Conservation (phyloP, 257 asterid genomes). For the Schizonepeta tenuifolia region DNA sequence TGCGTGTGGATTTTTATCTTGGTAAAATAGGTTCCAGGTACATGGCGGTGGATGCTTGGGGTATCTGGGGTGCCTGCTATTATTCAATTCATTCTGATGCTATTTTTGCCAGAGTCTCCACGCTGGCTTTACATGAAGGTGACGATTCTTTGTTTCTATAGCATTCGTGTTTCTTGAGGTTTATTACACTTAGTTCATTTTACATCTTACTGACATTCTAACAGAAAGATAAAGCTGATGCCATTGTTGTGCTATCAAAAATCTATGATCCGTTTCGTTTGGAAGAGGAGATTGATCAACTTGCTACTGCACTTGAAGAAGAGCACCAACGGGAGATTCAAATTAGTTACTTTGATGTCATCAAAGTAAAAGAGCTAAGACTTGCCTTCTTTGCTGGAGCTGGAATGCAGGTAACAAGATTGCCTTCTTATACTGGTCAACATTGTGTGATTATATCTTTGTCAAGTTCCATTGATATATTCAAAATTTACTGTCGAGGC, state of each 20-base stretch:
- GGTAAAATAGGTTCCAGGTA: constrained; percentile 74
- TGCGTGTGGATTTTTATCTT: constrained; percentile 27
- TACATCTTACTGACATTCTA: constrained; percentile 8
- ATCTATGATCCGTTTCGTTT: constrained; percentile 79
- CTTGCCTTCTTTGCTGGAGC: constrained; percentile 95
- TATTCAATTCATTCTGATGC: constrained; percentile 75
- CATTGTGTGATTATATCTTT: not conserved
- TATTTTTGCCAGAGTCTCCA: constrained; percentile 93
- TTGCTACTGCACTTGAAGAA: constrained; percentile 77
- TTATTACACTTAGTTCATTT: not conserved
- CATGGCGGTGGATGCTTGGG: constrained; percentile 99
- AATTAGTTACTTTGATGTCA: constrained; percentile 69
- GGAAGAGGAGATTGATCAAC: constrained; percentile 85
- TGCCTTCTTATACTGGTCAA: not conserved
- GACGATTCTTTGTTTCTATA: constrained; percentile 19
- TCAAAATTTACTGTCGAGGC: not conserved
- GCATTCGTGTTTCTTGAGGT: constrained; percentile 14
- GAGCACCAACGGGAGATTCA: constrained; percentile 55
- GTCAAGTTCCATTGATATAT: not conserved
- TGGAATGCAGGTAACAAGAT: constrained; percentile 77
- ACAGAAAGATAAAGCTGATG: constrained; percentile 84
- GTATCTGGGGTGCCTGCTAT: constrained; percentile 83
- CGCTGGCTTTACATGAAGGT: constrained; percentile 97
- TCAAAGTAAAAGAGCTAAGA: constrained; percentile 69
- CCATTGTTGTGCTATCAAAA: constrained; percentile 84